Percentiles rank a stretch among this genome's conserved stretches.
These are phyloP conservation scores for Candida tibetensis DNA, from an alignment of 805 yeast species.

Conservation along the genomic window DNA sequence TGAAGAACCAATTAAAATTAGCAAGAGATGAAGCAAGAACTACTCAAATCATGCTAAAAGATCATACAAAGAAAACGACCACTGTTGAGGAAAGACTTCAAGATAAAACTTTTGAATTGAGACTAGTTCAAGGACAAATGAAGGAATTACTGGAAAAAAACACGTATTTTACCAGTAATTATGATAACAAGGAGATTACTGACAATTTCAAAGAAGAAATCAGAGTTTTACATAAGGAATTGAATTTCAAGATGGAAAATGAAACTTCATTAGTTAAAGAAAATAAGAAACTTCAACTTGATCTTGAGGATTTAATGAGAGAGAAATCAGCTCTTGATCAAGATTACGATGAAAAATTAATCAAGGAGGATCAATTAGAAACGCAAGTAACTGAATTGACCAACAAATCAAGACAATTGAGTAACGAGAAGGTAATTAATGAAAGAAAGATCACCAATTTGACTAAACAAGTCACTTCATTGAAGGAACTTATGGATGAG, in stretches of 20 bases:
- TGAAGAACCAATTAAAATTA: constrained; percentile 41
- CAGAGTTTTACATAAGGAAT: constrained; percentile 49
- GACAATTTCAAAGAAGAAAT: constrained; percentile 52
- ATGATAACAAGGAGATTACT: constrained; percentile 38
- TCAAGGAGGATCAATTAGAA: constrained; percentile 41
- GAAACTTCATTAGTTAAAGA: constrained; percentile 68
- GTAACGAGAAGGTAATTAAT: constrained; percentile 31
- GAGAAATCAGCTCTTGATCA: constrained; percentile 25
- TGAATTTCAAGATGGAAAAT: constrained; percentile 53
- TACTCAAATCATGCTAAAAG: constrained; percentile 52
- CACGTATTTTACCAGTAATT: constrained; percentile 47
- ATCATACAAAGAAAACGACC: constrained; percentile 48
- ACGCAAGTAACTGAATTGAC: constrained; percentile 22
- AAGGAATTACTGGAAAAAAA: constrained; percentile 55
- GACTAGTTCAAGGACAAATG: constrained; percentile 47
- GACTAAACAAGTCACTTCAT: constrained; percentile 50
- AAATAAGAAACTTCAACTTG: constrained; percentile 57
- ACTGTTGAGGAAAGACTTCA: constrained; percentile 55
- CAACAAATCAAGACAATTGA: constrained; percentile 28
- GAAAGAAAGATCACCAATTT: constrained; percentile 36
- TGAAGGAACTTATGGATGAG: constrained; percentile 60
- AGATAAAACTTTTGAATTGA: constrained; percentile 54
- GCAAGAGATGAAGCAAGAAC: constrained; percentile 51
- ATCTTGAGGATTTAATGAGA: constrained; percentile 46
- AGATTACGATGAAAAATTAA: constrained; percentile 36